Conservation (phyloP, 164 flowering plant species). For the Tetracentron sinense region DNA sequence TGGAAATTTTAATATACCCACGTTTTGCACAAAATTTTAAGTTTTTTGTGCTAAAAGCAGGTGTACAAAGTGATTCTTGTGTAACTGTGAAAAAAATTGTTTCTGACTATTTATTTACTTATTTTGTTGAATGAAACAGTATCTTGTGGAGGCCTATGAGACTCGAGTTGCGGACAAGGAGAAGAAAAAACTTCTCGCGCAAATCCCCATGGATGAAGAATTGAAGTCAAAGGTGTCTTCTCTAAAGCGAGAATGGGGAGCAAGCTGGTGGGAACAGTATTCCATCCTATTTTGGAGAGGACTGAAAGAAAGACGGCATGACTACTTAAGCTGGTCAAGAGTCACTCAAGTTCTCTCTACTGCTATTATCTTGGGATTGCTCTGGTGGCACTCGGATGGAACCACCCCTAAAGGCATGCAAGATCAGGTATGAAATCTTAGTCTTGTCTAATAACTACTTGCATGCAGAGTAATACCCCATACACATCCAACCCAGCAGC, state of each 20-base stretch:
- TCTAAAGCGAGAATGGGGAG: constrained; percentile 84
- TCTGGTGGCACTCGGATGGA: constrained; percentile 92
- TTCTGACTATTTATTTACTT: constrained; percentile 3
- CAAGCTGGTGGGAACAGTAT: constrained; percentile 83
- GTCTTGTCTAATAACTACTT: neutral
- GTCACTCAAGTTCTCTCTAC: constrained; percentile 72
- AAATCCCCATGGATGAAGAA: constrained; percentile 66
- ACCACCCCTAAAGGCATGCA: constrained; percentile 48
- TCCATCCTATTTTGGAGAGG: constrained; percentile 66
- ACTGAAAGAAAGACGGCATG: constrained; percentile 72
- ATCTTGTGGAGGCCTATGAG: constrained; percentile 93
- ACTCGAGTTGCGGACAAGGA: constrained; percentile 67
- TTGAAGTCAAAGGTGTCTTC: constrained; percentile 46
- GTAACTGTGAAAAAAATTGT: neutral
- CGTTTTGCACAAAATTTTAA: too few relatives aligned
- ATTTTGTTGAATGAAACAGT: constrained; percentile 37
- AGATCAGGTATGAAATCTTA: constrained; percentile 66
- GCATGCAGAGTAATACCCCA: neutral
- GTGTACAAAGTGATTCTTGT: neutral
- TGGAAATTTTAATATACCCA: too few relatives aligned
- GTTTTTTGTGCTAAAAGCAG: neutral
- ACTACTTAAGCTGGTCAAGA: constrained; percentile 74
- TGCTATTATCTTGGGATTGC: constrained; percentile 66
- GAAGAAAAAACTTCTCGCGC: constrained; percentile 62
- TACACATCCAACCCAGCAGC: too few relatives aligned